phyloP scores from a whole-genome alignment of 257 asterid species.

The Voacanga thouarsii region DNA sequence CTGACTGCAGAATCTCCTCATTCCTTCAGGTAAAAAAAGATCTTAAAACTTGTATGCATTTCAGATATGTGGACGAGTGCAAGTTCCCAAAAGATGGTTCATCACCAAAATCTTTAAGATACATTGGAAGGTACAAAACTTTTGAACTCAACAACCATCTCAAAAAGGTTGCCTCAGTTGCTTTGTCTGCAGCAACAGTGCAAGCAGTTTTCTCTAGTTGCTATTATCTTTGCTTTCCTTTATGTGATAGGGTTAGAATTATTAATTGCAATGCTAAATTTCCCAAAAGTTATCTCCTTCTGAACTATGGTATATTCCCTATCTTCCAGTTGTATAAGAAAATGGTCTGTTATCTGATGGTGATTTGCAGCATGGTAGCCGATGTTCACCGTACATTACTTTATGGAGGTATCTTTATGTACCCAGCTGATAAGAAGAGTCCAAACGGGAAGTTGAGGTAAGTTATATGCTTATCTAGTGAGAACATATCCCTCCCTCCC shows the following conservation, averaged over 20 bases:
- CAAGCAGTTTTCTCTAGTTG: background rate
- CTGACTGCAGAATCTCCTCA: background rate
- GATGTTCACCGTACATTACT: conserved; percentile 98
- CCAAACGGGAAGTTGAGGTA: conserved; percentile 88
- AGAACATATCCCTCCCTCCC: background rate
- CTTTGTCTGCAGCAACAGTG: background rate
- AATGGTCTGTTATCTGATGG: background rate
- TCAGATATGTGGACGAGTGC: conserved; percentile 82
- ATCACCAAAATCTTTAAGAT: conserved; percentile 87
- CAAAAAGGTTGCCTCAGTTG: background rate
- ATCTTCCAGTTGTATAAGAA: background rate
- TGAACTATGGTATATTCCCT: background rate
- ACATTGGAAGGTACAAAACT: conserved; percentile 79
- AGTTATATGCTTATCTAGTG: conserved; percentile 7
- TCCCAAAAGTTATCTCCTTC: background rate
- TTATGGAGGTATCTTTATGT: conserved; percentile 96
- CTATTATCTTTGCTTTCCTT: background rate
- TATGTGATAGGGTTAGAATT: background rate
- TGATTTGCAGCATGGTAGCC: conserved; percentile 85
- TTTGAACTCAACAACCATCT: background rate
- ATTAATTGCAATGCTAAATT: background rate
- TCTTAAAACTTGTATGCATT: conserved; percentile 14
- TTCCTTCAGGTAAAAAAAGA: conserved; percentile 2
- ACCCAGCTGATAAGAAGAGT: conserved; percentile 98
- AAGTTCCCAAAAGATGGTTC: conserved; percentile 89